Base-by-base conservation (phyloP, 2,329 filamentous ascomycete species). In the Phoma sp. region DNA sequence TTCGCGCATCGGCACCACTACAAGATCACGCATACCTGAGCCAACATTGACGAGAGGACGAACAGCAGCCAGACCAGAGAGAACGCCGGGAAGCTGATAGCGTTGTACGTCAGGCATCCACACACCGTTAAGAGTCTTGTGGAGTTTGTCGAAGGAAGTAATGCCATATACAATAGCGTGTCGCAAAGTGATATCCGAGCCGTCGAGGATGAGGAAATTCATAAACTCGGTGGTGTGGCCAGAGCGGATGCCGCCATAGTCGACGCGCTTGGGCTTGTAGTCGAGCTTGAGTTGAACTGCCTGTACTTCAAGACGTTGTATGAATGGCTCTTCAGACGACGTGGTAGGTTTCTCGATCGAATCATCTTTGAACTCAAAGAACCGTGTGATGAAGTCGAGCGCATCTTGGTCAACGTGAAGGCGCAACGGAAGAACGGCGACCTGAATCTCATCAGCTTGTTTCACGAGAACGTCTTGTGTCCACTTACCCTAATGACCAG, bases 191-290 rank as follows among this genome's bases (percentile, higher is more conserved):
- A 99, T 89, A 57, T 93, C 87, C 2, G 95, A 87, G 61, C 90
- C 88, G 64, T 99, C 95, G 1, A 99, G 84, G 11, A 93, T 90
- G 60, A 99, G 84, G 71, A 99, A 97, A 74, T 99, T 99, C 93
- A 98, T 98, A 68, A 99, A 96, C 73, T 99, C 95, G 0, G 91
- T 96, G 0, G 95, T 98, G 62, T 91, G 91, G 1, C 95, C 95
- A 1, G 95, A 97, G 24, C 93, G 87, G 3, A 99, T 83, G 3
- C 93, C 93, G 0, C 88, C 90, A 65, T 99, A 99, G 73, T 99
- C 93, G 14, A 99, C 91, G n/a, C 91, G 86, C 75, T 99, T 98
- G 7, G 95, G 95, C 73, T 99, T 99, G 78, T 99, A 99, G 75
- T 99, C 95, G 3, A 96, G 85, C 68, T 89, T 92, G 51, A 99